Conservation (phyloP, 2,329 filamentous ascomycete genomes). For the Meredithiella fracta region DNA sequence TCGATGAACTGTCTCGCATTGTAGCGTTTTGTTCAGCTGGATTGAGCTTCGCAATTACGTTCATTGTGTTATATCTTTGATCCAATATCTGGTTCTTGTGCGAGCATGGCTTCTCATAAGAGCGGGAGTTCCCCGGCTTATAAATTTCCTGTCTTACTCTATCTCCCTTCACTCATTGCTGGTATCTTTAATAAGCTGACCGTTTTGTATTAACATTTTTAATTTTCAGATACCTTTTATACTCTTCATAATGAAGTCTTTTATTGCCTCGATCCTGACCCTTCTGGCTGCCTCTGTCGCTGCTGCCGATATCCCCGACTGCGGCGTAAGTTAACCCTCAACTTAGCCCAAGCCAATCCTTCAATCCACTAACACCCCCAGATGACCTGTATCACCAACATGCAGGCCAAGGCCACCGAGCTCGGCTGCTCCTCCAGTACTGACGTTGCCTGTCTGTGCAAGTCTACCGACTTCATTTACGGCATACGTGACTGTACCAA, state of each 20-base stretch:
- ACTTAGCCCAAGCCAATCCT: background rate
- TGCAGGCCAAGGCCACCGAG: constrained; percentile 28
- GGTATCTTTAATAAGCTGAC: too few relatives aligned
- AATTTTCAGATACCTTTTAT: background rate
- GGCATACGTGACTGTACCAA: constrained; percentile 35
- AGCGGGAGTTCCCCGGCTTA: background rate
- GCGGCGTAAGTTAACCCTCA: constrained; percentile 32
- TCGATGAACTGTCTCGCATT: too few relatives aligned
- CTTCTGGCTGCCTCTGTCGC: constrained; percentile 24
- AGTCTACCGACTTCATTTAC: constrained; percentile 29
- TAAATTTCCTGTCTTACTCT: too few relatives aligned
- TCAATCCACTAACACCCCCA: constrained; percentile 17
- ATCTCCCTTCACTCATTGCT: too few relatives aligned
- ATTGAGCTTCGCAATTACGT: too few relatives aligned
- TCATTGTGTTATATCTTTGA: too few relatives aligned
- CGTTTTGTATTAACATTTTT: too few relatives aligned
- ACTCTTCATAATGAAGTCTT: constrained; percentile 35
- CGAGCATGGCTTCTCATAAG: too few relatives aligned
- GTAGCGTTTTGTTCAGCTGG: too few relatives aligned
- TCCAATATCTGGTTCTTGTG: background rate
- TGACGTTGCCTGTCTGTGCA: constrained; percentile 32
- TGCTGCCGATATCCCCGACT: constrained; percentile 28
- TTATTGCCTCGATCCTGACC: constrained; percentile 27
- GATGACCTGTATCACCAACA: constrained; percentile 34
- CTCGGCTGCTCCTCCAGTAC: constrained; percentile 28